These are phyloP conservation scores for Keithomyces neogunnii DNA, from an alignment of 2,329 filamentous ascomycete genomes.

Conservation along the genomic window DNA sequence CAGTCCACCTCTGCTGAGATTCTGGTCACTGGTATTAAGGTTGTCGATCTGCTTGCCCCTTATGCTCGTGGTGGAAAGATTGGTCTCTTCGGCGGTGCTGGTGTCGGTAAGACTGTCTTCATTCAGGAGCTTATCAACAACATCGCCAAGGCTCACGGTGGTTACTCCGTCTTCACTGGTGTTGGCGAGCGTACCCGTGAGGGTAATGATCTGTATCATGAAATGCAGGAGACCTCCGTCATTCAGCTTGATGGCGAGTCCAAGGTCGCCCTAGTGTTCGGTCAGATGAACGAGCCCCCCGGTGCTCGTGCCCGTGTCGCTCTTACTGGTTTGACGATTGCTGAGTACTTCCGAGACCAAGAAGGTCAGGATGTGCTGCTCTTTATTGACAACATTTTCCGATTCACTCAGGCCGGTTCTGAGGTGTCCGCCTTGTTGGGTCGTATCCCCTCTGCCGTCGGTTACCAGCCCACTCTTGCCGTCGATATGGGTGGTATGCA, in stretches of 20 bases:
- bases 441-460: slow-evolving; percentile 99
- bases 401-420: slow-evolving; percentile 99
- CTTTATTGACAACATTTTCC: slow-evolving; percentile 99
- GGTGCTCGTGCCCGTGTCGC: slow-evolving; percentile 99
- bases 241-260: slow-evolving; percentile 99
- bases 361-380: slow-evolving; percentile 94
- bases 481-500: slow-evolving; percentile 99
- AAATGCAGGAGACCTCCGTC: slow-evolving; percentile 99
- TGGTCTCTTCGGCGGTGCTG: slow-evolving; percentile 99
- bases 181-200: slow-evolving; percentile 99
- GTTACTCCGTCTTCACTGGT: slow-evolving; percentile 99
- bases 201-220: slow-evolving; percentile 99
- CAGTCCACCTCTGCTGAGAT: slow-evolving; percentile 96
- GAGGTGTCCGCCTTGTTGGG: slow-evolving; percentile 98
- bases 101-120: slow-evolving; percentile 99
- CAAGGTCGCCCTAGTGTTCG: slow-evolving; percentile 98
- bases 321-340: slow-evolving; percentile 76
- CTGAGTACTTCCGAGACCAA: slow-evolving; percentile 71
- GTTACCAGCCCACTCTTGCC: slow-evolving; percentile 98
- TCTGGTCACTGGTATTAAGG: slow-evolving; percentile 99
- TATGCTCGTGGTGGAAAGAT: slow-evolving; percentile 99
- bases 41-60: slow-evolving; percentile 96
- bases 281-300: slow-evolving; percentile 99
- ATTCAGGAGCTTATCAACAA: slow-evolving; percentile 99
- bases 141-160: slow-evolving; percentile 99